Base-by-base conservation (phyloP, 1,284 basidiomycete genomes). In the Xerocomus amazonicus region DNA sequence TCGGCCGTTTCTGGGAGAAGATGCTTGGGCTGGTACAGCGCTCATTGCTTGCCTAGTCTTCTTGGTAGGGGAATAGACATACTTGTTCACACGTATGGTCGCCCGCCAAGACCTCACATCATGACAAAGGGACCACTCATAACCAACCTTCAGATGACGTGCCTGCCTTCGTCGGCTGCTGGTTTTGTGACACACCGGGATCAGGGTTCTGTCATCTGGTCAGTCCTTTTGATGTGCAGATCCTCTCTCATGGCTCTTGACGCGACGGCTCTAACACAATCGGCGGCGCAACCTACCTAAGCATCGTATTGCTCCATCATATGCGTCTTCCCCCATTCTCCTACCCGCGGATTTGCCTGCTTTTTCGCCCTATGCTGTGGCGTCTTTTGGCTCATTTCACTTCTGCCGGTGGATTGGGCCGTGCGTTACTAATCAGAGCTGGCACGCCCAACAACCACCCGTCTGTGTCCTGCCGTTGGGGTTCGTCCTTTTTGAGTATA, bases 1-100 rank as follows among this genome's bases (percentile, higher is more conserved):
- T 59, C 14, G 16, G 19, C 35, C 54, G 54, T 17, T 56, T 56
- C n/a, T 56, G 55, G 55, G 57, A 57, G 55, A 56, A 32, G 57
- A 56, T 32, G 48, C 41, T 1, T 56, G 56, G 47, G 54, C 56
- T 19, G 33, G 16, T 16, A 14, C 35, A 19, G 43, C 31, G 5
- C 31, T 55, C 32, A 3, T 47, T 14, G 48, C 37, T 5, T 40
- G 54, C 27, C 13, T 53, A 1, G 41, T 23, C 16, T 31, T 33
- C 6, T n/a, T 59, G 38, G 33, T 43, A 19, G 43, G 41, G 16
- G 28, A 58, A 10, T 56, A 54, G 56, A 8, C 31, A 14, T 40
- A 33, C 23, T 9, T 31, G 3, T 28, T 40, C 9, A 44, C 48
- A 17, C 7, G 57, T 59, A 33, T 28, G 56, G 5, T 26, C 36